phyloP scores from a whole-genome alignment of 1,139 yeast species.

The Suhomyces bribrorum region DNA sequence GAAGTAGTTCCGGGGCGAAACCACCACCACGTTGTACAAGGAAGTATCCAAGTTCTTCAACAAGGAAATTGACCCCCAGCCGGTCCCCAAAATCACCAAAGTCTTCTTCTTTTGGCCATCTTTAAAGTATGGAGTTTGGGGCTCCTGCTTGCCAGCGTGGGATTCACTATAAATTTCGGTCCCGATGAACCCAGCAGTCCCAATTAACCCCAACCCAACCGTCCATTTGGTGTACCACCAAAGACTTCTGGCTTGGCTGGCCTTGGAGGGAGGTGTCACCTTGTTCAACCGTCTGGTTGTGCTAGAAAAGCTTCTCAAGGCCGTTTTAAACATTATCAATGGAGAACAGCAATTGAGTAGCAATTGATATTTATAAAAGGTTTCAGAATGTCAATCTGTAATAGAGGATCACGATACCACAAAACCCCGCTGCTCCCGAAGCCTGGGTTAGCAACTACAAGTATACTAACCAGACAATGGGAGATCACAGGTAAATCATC shows the following conservation, averaged over 20 bases:
- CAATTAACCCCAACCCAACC: constrained; percentile 31
- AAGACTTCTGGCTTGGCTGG: constrained; percentile 23
- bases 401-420: not conserved
- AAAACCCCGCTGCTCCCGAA: not conserved
- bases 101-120: constrained; percentile 83
- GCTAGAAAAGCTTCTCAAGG: constrained; percentile 11
- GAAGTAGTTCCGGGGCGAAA: constrained; percentile 93
- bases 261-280: constrained; percentile 14
- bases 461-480: not conserved
- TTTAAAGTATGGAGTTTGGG: constrained; percentile 51
- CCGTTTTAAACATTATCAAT: constrained; percentile 9
- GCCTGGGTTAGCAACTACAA: not conserved
- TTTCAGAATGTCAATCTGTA: too few species aligned
- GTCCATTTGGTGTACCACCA: constrained; percentile 35
- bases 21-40: constrained; percentile 81
- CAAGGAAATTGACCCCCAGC: constrained; percentile 89
- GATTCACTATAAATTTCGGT: constrained; percentile 63
- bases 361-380: too few species aligned
- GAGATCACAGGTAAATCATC: too few species aligned
- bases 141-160: constrained; percentile 56
- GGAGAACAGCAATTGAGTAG: constrained; percentile 1
- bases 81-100: constrained; percentile 85
- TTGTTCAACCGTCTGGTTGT: constrained; percentile 21
- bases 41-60: constrained; percentile 85
- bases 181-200: constrained; percentile 49